These are phyloP conservation scores for Aspergillus fischeri DNA, from an alignment of 2,329 filamentous ascomycete genomes.

Conservation along the genomic window DNA sequence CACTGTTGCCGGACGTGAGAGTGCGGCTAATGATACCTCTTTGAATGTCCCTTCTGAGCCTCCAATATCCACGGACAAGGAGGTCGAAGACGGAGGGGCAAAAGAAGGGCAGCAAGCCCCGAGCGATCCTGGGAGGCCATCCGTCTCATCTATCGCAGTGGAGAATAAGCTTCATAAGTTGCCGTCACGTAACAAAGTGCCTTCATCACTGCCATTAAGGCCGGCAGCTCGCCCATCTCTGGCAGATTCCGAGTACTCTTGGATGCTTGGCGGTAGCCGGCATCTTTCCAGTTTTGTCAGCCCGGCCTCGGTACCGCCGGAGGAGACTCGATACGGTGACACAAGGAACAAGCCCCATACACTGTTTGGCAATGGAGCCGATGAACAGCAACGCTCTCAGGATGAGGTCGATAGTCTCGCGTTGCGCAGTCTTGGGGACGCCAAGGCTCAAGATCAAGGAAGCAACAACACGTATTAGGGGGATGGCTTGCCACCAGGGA, in stretches of 20 bases:
- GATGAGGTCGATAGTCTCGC: constrained; percentile 38
- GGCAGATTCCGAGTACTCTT: constrained; percentile 46
- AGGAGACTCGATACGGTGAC: constrained; percentile 37
- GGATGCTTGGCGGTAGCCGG: constrained; percentile 47
- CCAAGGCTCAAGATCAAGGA: constrained; percentile 10
- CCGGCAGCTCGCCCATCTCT: constrained; percentile 37
- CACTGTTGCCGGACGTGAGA: constrained; percentile 4
- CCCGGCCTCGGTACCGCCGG: constrained; percentile 41
- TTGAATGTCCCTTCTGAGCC: constrained; percentile 1
- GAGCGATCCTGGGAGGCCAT: constrained; percentile 2
- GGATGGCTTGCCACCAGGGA: background rate
- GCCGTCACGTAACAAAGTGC: constrained; percentile 5
- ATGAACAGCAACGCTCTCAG: constrained; percentile 24
- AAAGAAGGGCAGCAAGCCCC: constrained; percentile 3
- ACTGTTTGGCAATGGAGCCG: constrained; percentile 33
- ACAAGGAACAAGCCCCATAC: constrained; percentile 26
- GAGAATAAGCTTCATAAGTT: constrained; percentile 3
- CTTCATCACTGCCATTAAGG: constrained; percentile 21
- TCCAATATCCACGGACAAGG: background rate
- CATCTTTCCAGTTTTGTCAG: constrained; percentile 45
- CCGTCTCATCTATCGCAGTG: constrained; percentile 7
- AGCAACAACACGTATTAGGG: background rate
- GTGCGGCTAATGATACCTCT: constrained; percentile 3
- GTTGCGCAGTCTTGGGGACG: constrained; percentile 35
- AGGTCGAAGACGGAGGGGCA: background rate